Base-by-base conservation (phyloP, 1,139 yeast genomes). In the Hansenula lynferdii region DNA sequence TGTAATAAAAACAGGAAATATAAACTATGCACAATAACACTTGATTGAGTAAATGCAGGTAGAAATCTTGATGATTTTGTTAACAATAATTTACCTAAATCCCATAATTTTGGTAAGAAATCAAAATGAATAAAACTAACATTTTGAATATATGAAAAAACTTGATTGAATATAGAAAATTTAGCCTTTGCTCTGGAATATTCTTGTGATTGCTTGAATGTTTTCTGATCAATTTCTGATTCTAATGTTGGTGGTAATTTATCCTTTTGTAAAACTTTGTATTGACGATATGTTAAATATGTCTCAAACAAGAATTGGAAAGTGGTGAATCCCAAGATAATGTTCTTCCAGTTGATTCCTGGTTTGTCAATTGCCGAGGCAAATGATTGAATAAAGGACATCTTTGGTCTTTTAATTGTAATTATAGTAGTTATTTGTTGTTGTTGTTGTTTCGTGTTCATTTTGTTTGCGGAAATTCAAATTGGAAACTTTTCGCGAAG, bases 151-250 rank as follows among this genome's bases (percentile, higher is more conserved):
- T 83, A 65, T 8, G 72, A 64, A 53, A 72, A 72, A 15, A 75
- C 49, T 31, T 77, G 74, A 20, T 76, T 61, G 40, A 85, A 61
- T 40, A 85, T 68, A 2, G 83, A 73, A 57, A 87, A 89, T 52
- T 70, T 68, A 38, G 89, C 74, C 60, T 89, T 90, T n/a, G 96
- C 85, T 31, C 85, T 67, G 5, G 95, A 78, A 58, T 92, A 92
- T 26, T 72, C 76, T 56, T 85, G 90, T 4, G 96, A 77, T 58
- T 87, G 85, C 38, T 70, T 70, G 52, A 85, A 86, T 3, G 92
- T 85, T 43, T 84, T 85, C 34, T 76, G 70, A 37, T 81, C 77
- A 41, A 85, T 75, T 54, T 79, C 85, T 25, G 73, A 77, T 47
- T 75, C 72, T 44, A 90, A 67, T 9, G 82, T 74, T 6, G 66